Conservation (phyloP, 1,284 basidiomycete genomes). For the Microbotryum intermedium region DNA sequence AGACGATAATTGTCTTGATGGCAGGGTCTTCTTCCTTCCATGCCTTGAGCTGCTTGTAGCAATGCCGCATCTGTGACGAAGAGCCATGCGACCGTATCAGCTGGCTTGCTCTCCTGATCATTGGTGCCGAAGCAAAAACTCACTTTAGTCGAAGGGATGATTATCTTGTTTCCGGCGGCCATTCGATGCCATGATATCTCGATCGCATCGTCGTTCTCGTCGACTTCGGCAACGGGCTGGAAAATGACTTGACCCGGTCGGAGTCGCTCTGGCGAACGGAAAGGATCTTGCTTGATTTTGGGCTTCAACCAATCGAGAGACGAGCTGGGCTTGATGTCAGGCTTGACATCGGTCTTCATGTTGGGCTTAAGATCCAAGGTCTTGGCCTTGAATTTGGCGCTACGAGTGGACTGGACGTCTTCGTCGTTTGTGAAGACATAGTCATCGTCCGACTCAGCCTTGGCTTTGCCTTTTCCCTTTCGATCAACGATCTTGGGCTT, state of each 20-base stretch:
- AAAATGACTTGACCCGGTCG: not conserved
- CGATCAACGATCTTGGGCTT: constrained; percentile 53
- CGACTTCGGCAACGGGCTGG: constrained; percentile 1
- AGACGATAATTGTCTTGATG: no score
- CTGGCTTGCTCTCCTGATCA: no score
- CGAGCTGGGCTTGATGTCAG: constrained; percentile 2
- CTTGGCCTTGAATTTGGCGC: not conserved
- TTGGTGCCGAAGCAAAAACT: no score
- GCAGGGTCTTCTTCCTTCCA: not conserved
- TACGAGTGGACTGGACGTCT: not conserved
- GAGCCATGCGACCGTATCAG: no score
- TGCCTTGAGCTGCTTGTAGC: not conserved
- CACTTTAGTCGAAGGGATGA: no score
- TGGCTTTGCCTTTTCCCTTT: not conserved
- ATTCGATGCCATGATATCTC: not conserved
- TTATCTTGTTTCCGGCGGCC: no score
- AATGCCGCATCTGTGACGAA: not conserved
- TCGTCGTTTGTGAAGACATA: not conserved
- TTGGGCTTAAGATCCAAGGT: not conserved
- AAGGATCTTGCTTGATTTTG: not conserved
- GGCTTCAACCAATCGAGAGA: constrained; percentile 69
- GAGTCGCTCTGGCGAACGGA: not conserved
- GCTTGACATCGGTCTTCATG: not conserved
- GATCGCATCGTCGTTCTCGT: not conserved
- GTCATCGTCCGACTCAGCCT: not conserved